A percentile compares a stretch with the other conserved stretches of the same genome.
Evolutionary conservation across 148 eudicot genomes (phyloP).

Genomic region (Rhododendron ovatum): DNA sequence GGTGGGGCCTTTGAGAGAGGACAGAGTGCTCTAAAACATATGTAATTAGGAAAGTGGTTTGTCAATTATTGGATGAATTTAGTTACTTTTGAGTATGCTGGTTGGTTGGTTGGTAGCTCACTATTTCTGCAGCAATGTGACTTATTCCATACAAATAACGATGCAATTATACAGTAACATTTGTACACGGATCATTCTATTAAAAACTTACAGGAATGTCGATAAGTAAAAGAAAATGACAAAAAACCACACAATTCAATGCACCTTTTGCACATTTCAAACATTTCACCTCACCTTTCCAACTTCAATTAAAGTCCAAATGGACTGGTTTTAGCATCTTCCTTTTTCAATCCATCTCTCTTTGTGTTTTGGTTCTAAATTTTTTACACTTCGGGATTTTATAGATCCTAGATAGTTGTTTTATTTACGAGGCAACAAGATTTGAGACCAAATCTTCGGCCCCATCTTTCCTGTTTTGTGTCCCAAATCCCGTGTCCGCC

Average conservation of each 20-base stretch:
- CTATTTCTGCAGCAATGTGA: not conserved
- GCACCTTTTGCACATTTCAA: not conserved
- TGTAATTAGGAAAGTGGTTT: conserved; percentile 4
- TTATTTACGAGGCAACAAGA: not conserved
- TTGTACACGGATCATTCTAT: not conserved
- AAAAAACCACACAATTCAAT: not conserved
- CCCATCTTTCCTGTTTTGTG: not conserved
- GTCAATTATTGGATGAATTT: not conserved
- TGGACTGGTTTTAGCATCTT: too few species aligned
- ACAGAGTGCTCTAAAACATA: conserved; percentile 8
- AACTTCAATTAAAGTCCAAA: not conserved
- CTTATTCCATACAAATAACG: not conserved
- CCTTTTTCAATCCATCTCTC: too few species aligned
- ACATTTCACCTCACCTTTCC: not conserved
- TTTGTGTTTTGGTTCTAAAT: not conserved
- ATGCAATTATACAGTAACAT: not conserved
- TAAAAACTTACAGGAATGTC: not conserved
- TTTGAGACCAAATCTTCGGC: not conserved
- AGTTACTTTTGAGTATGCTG: not conserved
- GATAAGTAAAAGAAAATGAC: not conserved
- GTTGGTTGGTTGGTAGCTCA: conserved; percentile 5
- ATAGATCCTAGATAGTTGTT: not conserved
- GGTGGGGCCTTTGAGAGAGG: conserved; percentile 7
- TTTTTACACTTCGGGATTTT: not conserved
- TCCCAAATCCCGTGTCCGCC: not conserved